Conservation (phyloP, 1,284 basidiomycete genomes). For the Pseudozyma sp. region DNA sequence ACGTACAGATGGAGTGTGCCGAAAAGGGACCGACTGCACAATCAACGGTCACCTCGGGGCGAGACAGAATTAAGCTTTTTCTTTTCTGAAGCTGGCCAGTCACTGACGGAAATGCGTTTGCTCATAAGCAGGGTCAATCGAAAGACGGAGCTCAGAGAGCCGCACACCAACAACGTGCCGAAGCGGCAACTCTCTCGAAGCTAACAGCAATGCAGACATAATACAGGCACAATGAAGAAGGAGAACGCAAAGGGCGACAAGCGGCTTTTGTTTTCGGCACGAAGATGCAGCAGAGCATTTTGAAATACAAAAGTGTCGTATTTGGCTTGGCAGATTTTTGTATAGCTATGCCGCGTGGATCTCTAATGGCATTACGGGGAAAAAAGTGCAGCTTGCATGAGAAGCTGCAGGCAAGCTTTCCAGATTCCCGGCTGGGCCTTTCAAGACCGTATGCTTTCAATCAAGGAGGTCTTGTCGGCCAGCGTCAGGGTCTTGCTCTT, state of each 20-base stretch:
- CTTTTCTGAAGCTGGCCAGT: too few relatives aligned
- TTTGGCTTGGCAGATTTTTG: background rate
- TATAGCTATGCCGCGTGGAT: slow-evolving; percentile 1
- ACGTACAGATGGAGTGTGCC: slow-evolving; percentile 6
- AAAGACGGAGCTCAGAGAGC: slow-evolving; percentile 7
- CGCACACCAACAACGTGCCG: slow-evolving; percentile 12
- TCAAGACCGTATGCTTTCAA: too few relatives aligned
- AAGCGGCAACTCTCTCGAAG: slow-evolving; percentile 5
- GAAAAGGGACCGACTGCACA: background rate
- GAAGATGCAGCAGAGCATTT: background rate
- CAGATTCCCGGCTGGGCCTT: too few relatives aligned
- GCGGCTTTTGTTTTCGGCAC: slow-evolving; percentile 4
- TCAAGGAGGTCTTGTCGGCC: too few relatives aligned
- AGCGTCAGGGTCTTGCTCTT: too few relatives aligned
- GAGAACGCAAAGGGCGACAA: background rate
- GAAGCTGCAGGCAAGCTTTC: too few relatives aligned
- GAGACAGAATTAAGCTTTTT: background rate
- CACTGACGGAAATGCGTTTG: too few relatives aligned
- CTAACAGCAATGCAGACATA: background rate
- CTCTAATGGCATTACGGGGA: background rate
- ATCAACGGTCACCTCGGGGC: background rate
- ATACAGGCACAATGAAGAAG: too few relatives aligned
- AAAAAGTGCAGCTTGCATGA: too few relatives aligned
- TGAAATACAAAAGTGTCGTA: background rate
- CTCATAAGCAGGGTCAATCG: background rate